Evolutionary conservation across 2,329 filamentous ascomycete species (phyloP), one percentile per base, ranked within the genome.

Genomic region (Biscogniauxia marginata): DNA sequence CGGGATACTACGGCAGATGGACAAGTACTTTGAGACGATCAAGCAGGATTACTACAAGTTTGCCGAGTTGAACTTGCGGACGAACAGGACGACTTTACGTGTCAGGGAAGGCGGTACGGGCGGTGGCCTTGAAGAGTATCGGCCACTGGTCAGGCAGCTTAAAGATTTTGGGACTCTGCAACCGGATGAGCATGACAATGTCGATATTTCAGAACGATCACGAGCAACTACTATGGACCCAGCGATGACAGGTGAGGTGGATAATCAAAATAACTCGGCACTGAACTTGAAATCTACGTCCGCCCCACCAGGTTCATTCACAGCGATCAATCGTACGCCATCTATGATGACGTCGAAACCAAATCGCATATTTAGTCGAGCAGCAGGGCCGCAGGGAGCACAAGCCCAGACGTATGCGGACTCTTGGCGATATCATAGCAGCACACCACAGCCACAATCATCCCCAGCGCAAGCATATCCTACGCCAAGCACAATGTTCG

Each of bases 81-180:
- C 56, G 34, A 57, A 70, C 58, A 66, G 73, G 60, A 63, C 70
- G 54, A 65, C 72, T 46, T 62, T 73, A 16, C 75, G 74, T 30
- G 68, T 81, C n/a, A 72, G 74, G 2, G 67, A 76, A 49, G 75
- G 75, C 1, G 76, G 73, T 5, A 58, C 60, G 2, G 78, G 81
- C 13, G 83, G 81, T 30, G 83, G 79, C 1, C 69, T 84, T 3
- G 81, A 83, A 58, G 81, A 84, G 62, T 86, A 81, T 70, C 78
- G 77, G 57, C 69, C 75, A 8, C 68, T 75, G 49, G 64, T 65
- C 0, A 65, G 62, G 39, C 71, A 70, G 55, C 71, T 79, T 9
- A 77, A 76, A 56, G 77, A 78, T 59, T 76, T 79, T 46, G 76
- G 77, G 39, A 68, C 69, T 24, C 74, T 79, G 8, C 64, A 73